Evolutionary conservation across 352 stramenopile species (phyloP), one percentile per base, ranked within the genome.

Genomic region (Pythium phragmitis): DNA sequence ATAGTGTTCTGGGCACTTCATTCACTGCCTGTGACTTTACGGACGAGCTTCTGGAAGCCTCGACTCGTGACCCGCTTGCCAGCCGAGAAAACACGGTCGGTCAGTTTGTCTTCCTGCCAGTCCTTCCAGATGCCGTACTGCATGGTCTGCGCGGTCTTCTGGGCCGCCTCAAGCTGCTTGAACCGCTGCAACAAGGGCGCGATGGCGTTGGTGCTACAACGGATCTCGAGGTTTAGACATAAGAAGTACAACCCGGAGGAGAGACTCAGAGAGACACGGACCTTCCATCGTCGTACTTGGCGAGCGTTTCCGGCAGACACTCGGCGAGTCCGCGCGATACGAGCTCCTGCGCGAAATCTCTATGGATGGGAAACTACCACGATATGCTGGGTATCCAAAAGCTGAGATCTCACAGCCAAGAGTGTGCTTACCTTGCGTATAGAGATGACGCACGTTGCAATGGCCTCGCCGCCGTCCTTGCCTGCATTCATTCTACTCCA

Each of bases 111-210:
- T 7, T 89, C 81, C 57, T 85, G 70, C 76, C 80, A 94, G 26
- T 88, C 72, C 56, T 84, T 87, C 85, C 85, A 94, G 21, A 92
- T 83, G 8, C 85, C 85, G 34, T 87, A 92, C 52, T 87, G 82
- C 85, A 94, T 94, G 7, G 75, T 72, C 68, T 92, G 81, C 17
- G 85, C 85, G 36, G 84, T 69, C 57, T 83, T 83, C 42, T 94
- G 76, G 30, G 74, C 73, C 7, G 73, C 53, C 23, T 89, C 68
- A 0, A 94, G 69, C 28, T 80, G 77, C 33, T 79, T 66, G 9
- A 91, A 63, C 12, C 76, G 69, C 51, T 83, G 65, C 7, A 68
- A 34, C 2, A 92, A 70, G 7, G 68, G 73, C 11, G 68, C 54
- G 21, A 79, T 56, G 16, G 57, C 1, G 56, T 49, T 17, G 67